Conservation (phyloP, 2,329 filamentous ascomycete genomes). For the Penicillium fuscoglaucum region DNA sequence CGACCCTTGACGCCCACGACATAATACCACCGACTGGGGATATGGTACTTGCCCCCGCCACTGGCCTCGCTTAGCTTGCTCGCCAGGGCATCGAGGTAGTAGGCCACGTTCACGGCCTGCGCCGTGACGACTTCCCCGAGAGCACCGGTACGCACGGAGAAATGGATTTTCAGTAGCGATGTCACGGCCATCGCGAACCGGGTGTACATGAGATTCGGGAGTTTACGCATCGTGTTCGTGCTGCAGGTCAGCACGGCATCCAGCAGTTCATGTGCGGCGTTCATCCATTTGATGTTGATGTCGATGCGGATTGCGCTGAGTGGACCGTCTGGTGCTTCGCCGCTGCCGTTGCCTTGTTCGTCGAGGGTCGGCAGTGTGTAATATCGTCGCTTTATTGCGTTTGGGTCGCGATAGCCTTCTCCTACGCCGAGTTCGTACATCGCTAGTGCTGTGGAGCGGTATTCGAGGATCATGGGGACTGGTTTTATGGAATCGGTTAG, state of each 20-base stretch:
- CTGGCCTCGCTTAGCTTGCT: constrained; percentile 36
- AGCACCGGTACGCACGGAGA: constrained; percentile 32
- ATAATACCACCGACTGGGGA: constrained; percentile 37
- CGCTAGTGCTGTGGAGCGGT: constrained; percentile 33
- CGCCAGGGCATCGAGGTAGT: constrained; percentile 35
- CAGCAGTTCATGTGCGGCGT: constrained; percentile 36
- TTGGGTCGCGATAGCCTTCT: constrained; percentile 39
- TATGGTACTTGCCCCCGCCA: constrained; percentile 34
- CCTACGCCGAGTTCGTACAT: constrained; percentile 38
- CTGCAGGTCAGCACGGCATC: constrained; percentile 36
- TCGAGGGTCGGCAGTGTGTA: constrained; percentile 36
- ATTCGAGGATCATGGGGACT: constrained; percentile 35
- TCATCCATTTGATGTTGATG: constrained; percentile 41
- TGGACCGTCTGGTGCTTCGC: constrained; percentile 13
- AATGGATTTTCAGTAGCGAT: constrained; percentile 39
- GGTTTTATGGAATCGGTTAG: background rate
- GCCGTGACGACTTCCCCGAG: constrained; percentile 35
- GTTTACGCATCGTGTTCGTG: constrained; percentile 34
- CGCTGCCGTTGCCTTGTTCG: constrained; percentile 6
- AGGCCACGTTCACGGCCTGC: constrained; percentile 32
- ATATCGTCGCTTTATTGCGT: constrained; percentile 35
- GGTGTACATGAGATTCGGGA: constrained; percentile 38
- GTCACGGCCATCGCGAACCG: constrained; percentile 35
- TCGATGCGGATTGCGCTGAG: constrained; percentile 39
- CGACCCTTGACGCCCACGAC: constrained; percentile 35